Evolutionary conservation across 148 eudicot genomes (phyloP).

Genomic region (Polygonum aviculare): DNA sequence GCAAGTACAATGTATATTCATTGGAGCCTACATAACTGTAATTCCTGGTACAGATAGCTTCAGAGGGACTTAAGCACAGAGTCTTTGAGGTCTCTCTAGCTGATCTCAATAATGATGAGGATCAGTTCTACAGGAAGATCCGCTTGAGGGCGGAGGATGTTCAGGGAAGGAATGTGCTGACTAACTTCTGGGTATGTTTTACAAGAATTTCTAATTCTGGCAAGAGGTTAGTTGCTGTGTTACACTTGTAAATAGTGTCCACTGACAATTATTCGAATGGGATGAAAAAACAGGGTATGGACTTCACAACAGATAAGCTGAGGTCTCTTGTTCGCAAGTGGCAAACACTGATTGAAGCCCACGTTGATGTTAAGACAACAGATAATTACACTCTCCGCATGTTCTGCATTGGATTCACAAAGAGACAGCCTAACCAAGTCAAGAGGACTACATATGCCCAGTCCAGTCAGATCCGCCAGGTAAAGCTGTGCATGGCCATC

Average conservation of each 20-base stretch:
- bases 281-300: conserved; percentile 25
- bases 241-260: too few species aligned
- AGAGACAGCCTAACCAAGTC: conserved; percentile 39
- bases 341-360: conserved; percentile 41
- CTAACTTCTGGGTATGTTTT: conserved; percentile 38
- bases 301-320: conserved; percentile 33
- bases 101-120: conserved; percentile 1
- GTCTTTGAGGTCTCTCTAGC: conserved; percentile 7
- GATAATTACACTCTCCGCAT: conserved; percentile 30
- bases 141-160: conserved; percentile 1
- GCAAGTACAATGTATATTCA: too few species aligned
- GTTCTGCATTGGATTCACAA: conserved; percentile 49
- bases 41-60: neutral
- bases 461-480: conserved; percentile 39
- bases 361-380: conserved; percentile 16
- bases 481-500: neutral
- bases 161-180: conserved; percentile 23
- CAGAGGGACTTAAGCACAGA: conserved; percentile 11
- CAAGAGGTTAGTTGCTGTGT: too few species aligned
- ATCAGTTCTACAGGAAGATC: neutral
- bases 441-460: conserved; percentile 39
- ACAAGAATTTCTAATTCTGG: too few species aligned
- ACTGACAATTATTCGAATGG: too few species aligned
- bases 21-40: too few species aligned
- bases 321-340: conserved; percentile 38